Base-by-base conservation (phyloP, 495 filamentous ascomycete genomes). In the Penicillium waksmanii region DNA sequence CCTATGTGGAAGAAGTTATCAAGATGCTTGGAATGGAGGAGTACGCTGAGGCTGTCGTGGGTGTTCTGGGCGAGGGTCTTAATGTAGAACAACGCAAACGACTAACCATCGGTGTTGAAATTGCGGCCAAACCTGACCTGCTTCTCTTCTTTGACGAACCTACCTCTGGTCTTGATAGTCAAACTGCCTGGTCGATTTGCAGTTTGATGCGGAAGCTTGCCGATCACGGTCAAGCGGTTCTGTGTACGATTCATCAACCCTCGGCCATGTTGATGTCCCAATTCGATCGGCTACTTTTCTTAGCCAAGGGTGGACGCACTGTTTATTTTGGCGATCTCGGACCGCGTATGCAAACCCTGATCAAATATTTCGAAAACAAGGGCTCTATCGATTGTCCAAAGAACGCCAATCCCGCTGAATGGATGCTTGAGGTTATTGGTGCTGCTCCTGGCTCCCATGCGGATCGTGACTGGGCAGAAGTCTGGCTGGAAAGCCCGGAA, bases 191-290 rank as follows among this genome's bases (percentile, higher is more conserved):
- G 89, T 85, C 89, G 23, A 95, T 96, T 63, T 80, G 89, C 46
- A 76, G 84, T 55, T 82, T 96, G 42, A 80, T 97, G 18, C 84
- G 90, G 61, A 93, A 92, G 68, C 80, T 97, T 36, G 90, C 92
- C 49, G 87, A 91, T 72, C 87, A 83, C 58, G 92, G 93, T 17
- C 91, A 96, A 69, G 91, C 93, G 17, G 87, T 97, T 65, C 84
- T 97, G 5, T 95, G 90, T 70, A 97, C 93, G 6, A 97, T 98
- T 62, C 94, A 98, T 73, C 94, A 98, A 69, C 93, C 93, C 2
- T 93, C 89, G 0, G 92, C 92, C 34, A 89, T 96, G 72, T 80
- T 98, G 34, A 96, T 98, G 77, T 88, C 96, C 66, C 84, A 91
- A 56, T 98, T 97, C 66, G 93, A 97, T 71, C 85, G 89, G 21